Evolutionary conservation across 352 stramenopile genomes (phyloP).

Genomic region (Pythium sukuiense): DNA sequence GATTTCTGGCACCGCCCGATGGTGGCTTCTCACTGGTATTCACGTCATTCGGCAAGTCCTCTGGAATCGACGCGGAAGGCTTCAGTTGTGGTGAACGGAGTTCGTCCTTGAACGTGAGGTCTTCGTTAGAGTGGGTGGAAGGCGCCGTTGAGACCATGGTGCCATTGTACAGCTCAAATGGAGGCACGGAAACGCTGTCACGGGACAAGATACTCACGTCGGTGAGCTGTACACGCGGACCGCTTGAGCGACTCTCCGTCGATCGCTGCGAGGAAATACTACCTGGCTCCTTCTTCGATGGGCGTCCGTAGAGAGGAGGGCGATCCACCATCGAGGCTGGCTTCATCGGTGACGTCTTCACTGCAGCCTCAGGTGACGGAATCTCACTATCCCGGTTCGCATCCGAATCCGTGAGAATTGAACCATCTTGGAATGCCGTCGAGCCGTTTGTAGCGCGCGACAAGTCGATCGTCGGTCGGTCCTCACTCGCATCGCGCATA

Average conservation of each 20-base stretch:
- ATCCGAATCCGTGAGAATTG: neutral
- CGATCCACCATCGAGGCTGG: conserved; percentile 6
- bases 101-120: conserved; percentile 21
- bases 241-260: neutral
- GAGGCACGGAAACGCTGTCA: neutral
- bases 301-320: conserved; percentile 25
- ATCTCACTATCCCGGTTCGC: neutral
- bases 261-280: conserved; percentile 4
- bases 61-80: neutral
- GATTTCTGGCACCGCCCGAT: neutral
- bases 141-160: conserved; percentile 20
- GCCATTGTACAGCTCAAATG: conserved; percentile 13
- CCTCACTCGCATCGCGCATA: conserved; percentile 17
- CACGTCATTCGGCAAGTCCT: neutral
- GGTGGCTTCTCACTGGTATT: neutral
- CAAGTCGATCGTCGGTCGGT: conserved; percentile 23
- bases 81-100: neutral
- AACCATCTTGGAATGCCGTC: neutral
- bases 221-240: neutral
- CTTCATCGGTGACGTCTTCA: conserved; percentile 24
- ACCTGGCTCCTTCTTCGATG: conserved; percentile 16
- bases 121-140: conserved; percentile 20
- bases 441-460: neutral
- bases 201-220: neutral
- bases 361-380: neutral